Evolutionary conservation across 306 rosid genomes (phyloP), one percentile per base, ranked within the genome.

Genomic region (Alnus rubra): DNA sequence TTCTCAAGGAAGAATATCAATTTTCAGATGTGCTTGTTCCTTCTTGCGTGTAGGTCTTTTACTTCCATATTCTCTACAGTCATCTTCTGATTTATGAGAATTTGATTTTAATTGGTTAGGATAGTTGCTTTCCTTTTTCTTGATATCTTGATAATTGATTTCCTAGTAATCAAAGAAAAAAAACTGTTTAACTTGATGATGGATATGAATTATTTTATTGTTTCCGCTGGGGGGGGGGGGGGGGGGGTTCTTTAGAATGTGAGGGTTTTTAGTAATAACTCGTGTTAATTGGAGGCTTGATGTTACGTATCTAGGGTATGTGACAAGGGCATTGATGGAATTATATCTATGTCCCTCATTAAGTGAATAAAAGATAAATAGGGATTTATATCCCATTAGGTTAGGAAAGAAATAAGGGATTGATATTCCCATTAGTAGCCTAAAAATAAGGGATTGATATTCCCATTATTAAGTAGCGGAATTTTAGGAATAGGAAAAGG

Each of bases 11-110:
- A 81, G 89, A 83, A 87, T 49, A 80, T 89, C 73, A 89, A 91
- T 84, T 95, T 95, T 69, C 99, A 93, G 59, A 95, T 95, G 99
- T 77, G 78, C 71, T 76, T 95, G 83, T 95, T 95, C 87, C 90
- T 95, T 74, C 69, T 84, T 31, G 84, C 97, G 75, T 85, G 98
- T 93, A 89, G 37, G 96, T 82, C 60, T 55, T 23, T 74, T 78
- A 16, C 82, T 73, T 72, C 33, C 28, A 54, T 52, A 54, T 6
- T 73, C 35, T 59, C 15, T 28, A 9, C 14, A 10, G 65, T 30
- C 35, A 2, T 59, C 33, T 23, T 65, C 71, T 18, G 71, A 39
- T 65, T 63, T 63, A 31, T 33, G 18, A n/a, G 13, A 59, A 2
- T 59, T 7, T 59, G 33, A 59, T 28, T 59, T 59, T 9, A 30